Conservation (phyloP, 225 moss, liverwort and hornwort species). For the Marchantia paleacea region DNA sequence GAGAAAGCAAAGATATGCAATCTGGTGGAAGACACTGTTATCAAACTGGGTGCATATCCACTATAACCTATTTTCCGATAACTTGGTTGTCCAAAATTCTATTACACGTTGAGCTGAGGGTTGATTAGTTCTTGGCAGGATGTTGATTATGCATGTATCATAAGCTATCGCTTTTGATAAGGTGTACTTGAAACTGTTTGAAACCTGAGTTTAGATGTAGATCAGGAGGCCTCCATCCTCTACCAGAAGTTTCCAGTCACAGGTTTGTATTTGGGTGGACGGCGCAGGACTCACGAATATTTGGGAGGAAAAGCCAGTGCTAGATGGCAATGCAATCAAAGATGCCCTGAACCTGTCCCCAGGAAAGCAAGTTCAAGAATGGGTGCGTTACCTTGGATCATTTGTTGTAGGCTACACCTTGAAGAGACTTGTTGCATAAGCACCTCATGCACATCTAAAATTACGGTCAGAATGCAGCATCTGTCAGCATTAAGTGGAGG, state of each 20-base stretch:
- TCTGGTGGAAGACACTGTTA: constrained; percentile 50
- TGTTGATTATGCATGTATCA: background rate
- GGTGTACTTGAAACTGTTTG: background rate
- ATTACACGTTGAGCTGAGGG: background rate
- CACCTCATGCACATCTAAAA: background rate
- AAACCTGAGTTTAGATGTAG: background rate
- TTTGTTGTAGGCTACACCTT: too few species aligned
- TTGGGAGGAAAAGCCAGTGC: constrained; percentile 62
- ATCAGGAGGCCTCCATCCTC: background rate
- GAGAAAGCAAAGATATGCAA: constrained; percentile 53
- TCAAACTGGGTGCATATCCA: constrained; percentile 51
- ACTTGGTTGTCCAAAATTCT: background rate
- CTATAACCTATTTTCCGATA: too few species aligned
- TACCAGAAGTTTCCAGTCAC: too few species aligned
- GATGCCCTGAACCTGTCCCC: constrained; percentile 49
- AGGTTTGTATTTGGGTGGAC: background rate
- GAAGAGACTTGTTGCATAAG: background rate
- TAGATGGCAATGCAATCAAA: constrained; percentile 67
- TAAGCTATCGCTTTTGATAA: background rate
- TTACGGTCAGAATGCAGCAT: background rate
- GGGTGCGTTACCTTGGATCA: constrained; percentile 42
- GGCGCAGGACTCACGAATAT: constrained; percentile 61
- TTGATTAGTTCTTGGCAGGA: background rate
- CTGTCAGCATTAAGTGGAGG: background rate
- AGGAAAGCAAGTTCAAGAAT: constrained; percentile 74